phyloP scores from a whole-genome alignment of 1,284 basidiomycete genomes.

The Flammula alnicola region DNA sequence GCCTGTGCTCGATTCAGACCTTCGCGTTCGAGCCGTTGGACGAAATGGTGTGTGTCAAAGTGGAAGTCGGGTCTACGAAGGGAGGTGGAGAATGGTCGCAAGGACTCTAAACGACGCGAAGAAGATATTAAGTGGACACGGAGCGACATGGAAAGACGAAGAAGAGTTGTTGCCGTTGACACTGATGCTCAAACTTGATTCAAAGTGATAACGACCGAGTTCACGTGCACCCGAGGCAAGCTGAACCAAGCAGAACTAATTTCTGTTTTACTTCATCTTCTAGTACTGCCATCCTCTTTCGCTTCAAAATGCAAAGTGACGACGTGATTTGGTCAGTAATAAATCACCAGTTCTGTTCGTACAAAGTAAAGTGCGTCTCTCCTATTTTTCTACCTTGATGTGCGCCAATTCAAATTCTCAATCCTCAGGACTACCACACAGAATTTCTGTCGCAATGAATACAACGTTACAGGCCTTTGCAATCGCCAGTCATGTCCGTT shows the following conservation, averaged over 20 bases:
- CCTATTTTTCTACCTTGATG: background rate
- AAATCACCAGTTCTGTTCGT: constrained; percentile 69
- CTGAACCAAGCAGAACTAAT: constrained; percentile 12
- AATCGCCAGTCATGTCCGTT: constrained; percentile 96
- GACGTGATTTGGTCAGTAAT: constrained; percentile 96
- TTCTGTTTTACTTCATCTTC: background rate
- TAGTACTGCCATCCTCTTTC: background rate
- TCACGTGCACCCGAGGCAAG: constrained; percentile 9
- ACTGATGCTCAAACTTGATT: no score
- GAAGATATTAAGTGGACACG: constrained; percentile 4
- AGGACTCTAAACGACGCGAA: constrained; percentile 4
- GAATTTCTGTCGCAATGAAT: constrained; percentile 98
- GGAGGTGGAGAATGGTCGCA: constrained; percentile 36
- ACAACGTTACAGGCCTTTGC: constrained; percentile 98
- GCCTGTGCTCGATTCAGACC: constrained; percentile 89
- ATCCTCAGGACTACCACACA: constrained; percentile 83
- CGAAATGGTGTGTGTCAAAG: constrained; percentile 95
- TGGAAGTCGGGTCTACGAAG: constrained; percentile 58
- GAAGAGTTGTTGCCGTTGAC: no score
- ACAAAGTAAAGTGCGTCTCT: constrained; percentile 90
- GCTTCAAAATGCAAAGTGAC: constrained; percentile 49
- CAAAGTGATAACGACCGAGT: no score
- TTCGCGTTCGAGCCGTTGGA: constrained; percentile 85
- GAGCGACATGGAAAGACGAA: constrained; percentile 14
- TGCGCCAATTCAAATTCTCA: background rate